phyloP scores from a whole-genome alignment of 1,139 yeast genomes.

The Saccharomyces hybrid region DNA sequence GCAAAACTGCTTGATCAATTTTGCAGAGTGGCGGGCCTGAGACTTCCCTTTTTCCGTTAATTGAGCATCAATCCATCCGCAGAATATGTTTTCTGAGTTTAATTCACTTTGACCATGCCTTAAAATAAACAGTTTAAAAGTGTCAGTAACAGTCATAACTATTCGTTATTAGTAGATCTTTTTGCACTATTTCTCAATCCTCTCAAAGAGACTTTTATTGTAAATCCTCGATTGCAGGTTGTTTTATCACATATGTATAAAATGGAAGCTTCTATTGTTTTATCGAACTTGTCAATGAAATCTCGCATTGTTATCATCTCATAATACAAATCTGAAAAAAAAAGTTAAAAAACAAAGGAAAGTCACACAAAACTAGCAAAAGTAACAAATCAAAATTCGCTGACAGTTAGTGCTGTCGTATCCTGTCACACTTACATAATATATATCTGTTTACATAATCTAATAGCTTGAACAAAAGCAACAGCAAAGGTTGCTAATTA shows the following conservation, averaged over 20 bases:
- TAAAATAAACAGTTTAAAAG: conserved; percentile 25
- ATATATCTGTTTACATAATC: background rate
- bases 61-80: conserved; percentile 75
- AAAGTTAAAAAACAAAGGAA: background rate
- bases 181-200: background rate
- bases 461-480: background rate
- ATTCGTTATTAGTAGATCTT: background rate
- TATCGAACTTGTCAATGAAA: background rate
- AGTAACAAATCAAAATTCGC: background rate
- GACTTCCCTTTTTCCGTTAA: conserved; percentile 51
- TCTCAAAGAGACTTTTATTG: background rate
- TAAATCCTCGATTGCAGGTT: background rate
- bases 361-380: background rate
- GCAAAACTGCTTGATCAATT: conserved; percentile 38
- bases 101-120: conserved; percentile 74
- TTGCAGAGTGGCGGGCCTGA: conserved; percentile 57
- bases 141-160: conserved; percentile 13
- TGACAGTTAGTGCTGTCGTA: background rate
- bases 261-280: background rate
- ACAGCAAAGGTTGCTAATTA: background rate
- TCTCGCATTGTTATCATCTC: background rate
- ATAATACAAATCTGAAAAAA: background rate
- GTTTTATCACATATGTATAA: background rate
- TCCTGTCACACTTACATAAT: background rate
- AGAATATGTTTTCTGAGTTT: conserved; percentile 61